Evolutionary conservation across 1,139 yeast genomes (phyloP), one percentile per base, ranked within the genome.

Genomic region (Hansenula lynferdii): DNA sequence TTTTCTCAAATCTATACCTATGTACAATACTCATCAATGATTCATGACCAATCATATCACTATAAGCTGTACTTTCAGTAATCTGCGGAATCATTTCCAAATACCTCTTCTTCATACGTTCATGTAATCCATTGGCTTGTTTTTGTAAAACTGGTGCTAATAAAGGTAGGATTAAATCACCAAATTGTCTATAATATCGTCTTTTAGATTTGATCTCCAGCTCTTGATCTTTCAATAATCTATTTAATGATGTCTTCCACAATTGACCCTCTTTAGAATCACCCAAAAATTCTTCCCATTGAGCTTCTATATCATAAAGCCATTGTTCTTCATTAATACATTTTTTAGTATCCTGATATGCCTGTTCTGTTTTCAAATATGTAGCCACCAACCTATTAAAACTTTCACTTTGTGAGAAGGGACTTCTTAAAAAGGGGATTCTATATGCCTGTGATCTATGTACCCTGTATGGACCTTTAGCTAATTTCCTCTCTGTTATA

Each of bases 341-440:
- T 5, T 30, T 17, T 19, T 12, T 18, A 7, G 20, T 9, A 19
- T 28, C 31, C 3, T 12, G 12, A 19, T 28, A 28, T 12, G 23
- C 31, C 12, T 31, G 33, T 12, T 41, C 47, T 8, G 25, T 28
- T 28, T 49, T 58, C 46, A 48, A 38, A 24, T 39, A 42, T 28
- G 51, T 54, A 24, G 44, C 41, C 8, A 53, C 47, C 36, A 48
- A 28, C 8, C 38, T 41, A 5, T 48, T 39, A 1, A 49, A 31
- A n/a, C 30, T 31, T 1, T 32, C 27, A 11, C 39, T 37, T 34
- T 53, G 57, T 58, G 12, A 67, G 68, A 37, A 51, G 37, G 47
- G 66, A 42, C 39, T 68, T 61, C 42, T 56, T 39, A 21, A 65
- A 56, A 40, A 61, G 43, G 42, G 48, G 54, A 31, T 60, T 45